Conservation (phyloP, 441 rosid species). For the Syzygium malaccense region DNA sequence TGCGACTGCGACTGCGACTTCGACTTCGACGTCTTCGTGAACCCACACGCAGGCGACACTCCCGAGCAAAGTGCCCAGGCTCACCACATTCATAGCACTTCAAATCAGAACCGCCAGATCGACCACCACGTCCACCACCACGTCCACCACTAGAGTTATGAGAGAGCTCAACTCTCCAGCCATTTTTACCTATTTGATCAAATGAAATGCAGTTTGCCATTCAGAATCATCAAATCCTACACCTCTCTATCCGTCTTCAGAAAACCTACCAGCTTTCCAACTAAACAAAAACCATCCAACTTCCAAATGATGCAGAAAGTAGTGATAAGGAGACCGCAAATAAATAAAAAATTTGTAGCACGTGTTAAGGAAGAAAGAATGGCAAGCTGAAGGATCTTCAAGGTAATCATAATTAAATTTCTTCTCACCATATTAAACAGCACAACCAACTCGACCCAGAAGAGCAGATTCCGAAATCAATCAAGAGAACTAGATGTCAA, state of each 20-base stretch:
- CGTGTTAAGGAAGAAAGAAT: not conserved
- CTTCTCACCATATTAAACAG: not conserved
- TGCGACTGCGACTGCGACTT: constrained; percentile 15
- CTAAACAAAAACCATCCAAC: not conserved
- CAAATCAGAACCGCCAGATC: constrained; percentile 67
- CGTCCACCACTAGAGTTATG: constrained; percentile 65
- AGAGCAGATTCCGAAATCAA: not conserved
- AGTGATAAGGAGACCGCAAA: not conserved
- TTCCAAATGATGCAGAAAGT: not conserved
- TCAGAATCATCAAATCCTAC: not conserved
- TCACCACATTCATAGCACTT: constrained; percentile 81
- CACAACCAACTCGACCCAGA: not conserved
- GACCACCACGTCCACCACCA: constrained; percentile 39
- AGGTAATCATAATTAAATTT: not conserved
- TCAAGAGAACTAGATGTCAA: not conserved
- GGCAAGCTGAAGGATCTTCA: not conserved
- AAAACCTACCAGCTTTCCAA: not conserved
- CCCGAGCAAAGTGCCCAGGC: constrained; percentile 82
- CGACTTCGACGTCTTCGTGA: constrained; percentile 34
- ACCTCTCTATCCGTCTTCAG: not conserved
- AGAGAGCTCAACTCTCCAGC: constrained; percentile 73
- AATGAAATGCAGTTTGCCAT: not conserved
- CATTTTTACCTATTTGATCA: constrained; percentile 50
- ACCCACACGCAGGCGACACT: constrained; percentile 62
- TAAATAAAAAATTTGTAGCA: not conserved